Evolutionary conservation across 495 filamentous ascomycete species (phyloP).

Genomic region (Penicillium odoratum): DNA sequence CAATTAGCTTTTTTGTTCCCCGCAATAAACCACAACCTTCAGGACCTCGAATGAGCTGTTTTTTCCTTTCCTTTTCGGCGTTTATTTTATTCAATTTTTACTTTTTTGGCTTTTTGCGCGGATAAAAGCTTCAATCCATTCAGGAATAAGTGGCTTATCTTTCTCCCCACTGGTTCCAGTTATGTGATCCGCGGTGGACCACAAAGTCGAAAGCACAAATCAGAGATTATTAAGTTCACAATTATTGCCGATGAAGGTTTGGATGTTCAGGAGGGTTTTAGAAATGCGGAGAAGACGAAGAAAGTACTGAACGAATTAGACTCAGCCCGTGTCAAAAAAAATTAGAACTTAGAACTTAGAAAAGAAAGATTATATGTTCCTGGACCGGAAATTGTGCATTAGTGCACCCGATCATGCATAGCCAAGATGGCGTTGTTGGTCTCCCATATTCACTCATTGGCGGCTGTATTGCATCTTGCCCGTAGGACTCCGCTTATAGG

Average conservation of each 20-base stretch:
- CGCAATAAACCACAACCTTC: conserved; percentile 11
- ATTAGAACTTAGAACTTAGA: too few relatives aligned
- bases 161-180: conserved; percentile 6
- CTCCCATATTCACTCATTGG: conserved; percentile 5
- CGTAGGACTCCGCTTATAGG: neutral
- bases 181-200: neutral
- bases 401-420: conserved; percentile 9
- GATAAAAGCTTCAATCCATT: conserved; percentile 5
- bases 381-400: conserved; percentile 11
- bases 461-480: neutral
- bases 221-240: neutral
- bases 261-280: neutral
- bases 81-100: neutral
- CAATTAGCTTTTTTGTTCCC: neutral
- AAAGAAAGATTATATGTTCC: neutral
- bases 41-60: conserved; percentile 4
- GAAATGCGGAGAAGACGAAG: conserved; percentile 17
- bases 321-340: neutral
- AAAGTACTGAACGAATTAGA: neutral
- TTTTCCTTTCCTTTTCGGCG: neutral
- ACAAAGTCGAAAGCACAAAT: neutral
- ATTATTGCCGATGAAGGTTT: neutral
- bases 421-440: neutral
- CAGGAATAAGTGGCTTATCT: conserved; percentile 1
- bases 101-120: neutral